A percentile compares a stretch with the other conserved stretches of the same genome.
Evolutionary conservation across 352 stramenopile species (phyloP).

Genomic region (Phytophthora constricta): DNA sequence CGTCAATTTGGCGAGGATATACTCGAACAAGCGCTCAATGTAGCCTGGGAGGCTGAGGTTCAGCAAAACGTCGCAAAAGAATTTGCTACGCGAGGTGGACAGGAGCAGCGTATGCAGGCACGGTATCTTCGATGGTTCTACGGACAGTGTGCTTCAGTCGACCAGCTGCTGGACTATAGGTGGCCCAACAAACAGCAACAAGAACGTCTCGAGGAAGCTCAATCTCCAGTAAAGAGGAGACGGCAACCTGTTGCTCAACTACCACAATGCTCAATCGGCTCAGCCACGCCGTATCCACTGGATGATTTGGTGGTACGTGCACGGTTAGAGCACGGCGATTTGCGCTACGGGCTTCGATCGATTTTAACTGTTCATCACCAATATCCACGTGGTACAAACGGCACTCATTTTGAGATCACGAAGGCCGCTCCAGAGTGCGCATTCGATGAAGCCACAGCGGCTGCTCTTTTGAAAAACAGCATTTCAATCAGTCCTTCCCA

Average conservation of each 20-base stretch:
- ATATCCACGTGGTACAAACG: slow-evolving; percentile 20
- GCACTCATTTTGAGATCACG: slow-evolving; percentile 30
- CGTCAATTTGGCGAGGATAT: slow-evolving; percentile 38
- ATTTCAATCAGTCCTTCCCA: background rate
- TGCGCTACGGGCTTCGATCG: slow-evolving; percentile 50
- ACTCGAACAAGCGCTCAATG: slow-evolving; percentile 36
- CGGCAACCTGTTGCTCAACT: background rate
- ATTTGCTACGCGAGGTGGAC: slow-evolving; percentile 24
- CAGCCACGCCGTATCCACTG: slow-evolving; percentile 42
- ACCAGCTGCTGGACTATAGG: slow-evolving; percentile 60
- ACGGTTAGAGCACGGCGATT: slow-evolving; percentile 47
- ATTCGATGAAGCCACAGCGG: slow-evolving; percentile 20
- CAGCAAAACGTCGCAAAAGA: slow-evolving; percentile 17
- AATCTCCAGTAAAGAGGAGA: slow-evolving; percentile 13
- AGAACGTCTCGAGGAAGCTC: slow-evolving; percentile 9
- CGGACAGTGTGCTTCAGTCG: slow-evolving; percentile 52
- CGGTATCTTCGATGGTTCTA: slow-evolving; percentile 77
- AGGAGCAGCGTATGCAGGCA: slow-evolving; percentile 50
- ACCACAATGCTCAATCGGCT: background rate
- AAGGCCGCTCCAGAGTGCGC: slow-evolving; percentile 24
- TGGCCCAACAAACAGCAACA: slow-evolving; percentile 55
- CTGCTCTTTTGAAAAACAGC: slow-evolving; percentile 14
- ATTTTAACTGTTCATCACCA: slow-evolving; percentile 65
- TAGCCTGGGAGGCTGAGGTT: slow-evolving; percentile 44
- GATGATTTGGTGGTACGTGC: slow-evolving; percentile 64